phyloP scores from a whole-genome alignment of 345 rosid species.

The Iberis pinnata region DNA sequence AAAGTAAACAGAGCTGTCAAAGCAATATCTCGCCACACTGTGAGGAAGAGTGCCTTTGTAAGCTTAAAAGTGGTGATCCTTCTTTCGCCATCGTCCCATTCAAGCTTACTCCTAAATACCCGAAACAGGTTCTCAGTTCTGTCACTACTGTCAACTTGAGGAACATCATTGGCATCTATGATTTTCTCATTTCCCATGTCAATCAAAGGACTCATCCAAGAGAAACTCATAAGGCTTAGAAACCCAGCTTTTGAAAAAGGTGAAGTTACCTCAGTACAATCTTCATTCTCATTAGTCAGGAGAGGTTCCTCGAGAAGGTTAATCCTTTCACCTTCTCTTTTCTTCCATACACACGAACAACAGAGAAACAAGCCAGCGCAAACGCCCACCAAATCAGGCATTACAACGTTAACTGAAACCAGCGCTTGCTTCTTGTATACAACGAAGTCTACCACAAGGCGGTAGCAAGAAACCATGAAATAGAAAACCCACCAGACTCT shows the following conservation, averaged over 20 bases:
- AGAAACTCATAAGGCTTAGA: slow-evolving; percentile 35
- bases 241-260: slow-evolving; percentile 38
- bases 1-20: slow-evolving; percentile 30
- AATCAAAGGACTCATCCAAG: slow-evolving; percentile 41
- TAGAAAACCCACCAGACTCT: slow-evolving; percentile 71
- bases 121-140: slow-evolving; percentile 30
- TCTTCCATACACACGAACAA: slow-evolving; percentile 39
- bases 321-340: slow-evolving; percentile 21
- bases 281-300: slow-evolving; percentile 20
- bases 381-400: slow-evolving; percentile 47
- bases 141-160: slow-evolving; percentile 34
- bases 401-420: slow-evolving; percentile 27
- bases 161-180: slow-evolving; percentile 40
- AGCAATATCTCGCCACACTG: slow-evolving; percentile 33
- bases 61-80: slow-evolving; percentile 34
- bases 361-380: slow-evolving; percentile 48
- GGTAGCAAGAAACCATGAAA: slow-evolving; percentile 49
- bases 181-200: slow-evolving; percentile 35
- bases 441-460: slow-evolving; percentile 47
- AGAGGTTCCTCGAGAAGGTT: slow-evolving; percentile 41
- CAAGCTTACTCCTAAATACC: slow-evolving; percentile 29
- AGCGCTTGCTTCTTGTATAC: slow-evolving; percentile 25
- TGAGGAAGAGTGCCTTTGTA: slow-evolving; percentile 30
- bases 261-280: slow-evolving; percentile 23
- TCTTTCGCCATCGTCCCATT: slow-evolving; percentile 28